Base-by-base conservation (phyloP, 2,329 filamentous ascomycete species). In the Allantophomopsis cytisporea region DNA sequence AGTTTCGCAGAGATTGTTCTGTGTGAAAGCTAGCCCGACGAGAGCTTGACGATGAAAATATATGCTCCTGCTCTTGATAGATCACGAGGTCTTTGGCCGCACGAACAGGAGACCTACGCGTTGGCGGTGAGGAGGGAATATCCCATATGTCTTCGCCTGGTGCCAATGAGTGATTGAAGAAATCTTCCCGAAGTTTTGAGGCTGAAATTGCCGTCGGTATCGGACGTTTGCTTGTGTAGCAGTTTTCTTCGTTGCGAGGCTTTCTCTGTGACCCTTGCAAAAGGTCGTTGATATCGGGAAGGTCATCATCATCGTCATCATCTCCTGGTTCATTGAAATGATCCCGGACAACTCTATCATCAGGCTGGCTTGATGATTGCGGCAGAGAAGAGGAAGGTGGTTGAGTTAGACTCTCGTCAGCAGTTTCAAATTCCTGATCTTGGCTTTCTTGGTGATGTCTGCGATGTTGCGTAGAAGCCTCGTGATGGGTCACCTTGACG, bases 91-190 rank as follows among this genome's bases (percentile, higher is more conserved):
- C 10, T 12, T 28, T 12, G 30, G 32, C 13, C 38, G 33, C 11
- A 30, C 39, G 23, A 34, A 49, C 46, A 13, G 50, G 53, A 12
- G 60, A 58, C 35, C 58, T 62, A 11, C 59, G 61, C 37, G 53
- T 49, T 7, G 59, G 59, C 10, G 61, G 61, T 6, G 62, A 64
- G n/a, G 50, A 53, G 30, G 60, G 60, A 38, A 59, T 49, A 41
- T 63, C 52, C 38, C 60, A 62, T 13, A 60, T 45, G 36, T 50
- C 44, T 15, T 4, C 18, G 7, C n/a, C 8, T 12, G 23, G 23
- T 8, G 7, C 23, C 11, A 12, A 8, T 10, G 23, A 28, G 5
- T 3, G 3, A 28, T 12, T 10, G 11, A 12, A 28, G 4, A 28
- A 10, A 28, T 28, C 23, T 10, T 28, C 23, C 23, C 5, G 7